Conservation (phyloP, 306 rosid genomes). For the Hippophae tibetana region DNA sequence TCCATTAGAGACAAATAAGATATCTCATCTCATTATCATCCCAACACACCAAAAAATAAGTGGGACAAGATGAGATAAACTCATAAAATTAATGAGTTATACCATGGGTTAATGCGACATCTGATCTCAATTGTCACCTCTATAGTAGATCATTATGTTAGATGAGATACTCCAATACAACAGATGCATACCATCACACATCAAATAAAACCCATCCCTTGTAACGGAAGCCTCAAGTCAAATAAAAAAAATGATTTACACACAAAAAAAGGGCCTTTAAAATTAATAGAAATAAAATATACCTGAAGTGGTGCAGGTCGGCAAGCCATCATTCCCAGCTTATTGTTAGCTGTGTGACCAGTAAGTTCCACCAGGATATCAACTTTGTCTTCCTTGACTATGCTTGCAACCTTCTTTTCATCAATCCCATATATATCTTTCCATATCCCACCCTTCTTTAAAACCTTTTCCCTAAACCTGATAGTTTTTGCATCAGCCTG, state of each 20-base stretch:
- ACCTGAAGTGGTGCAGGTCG: slow-evolving; percentile 96
- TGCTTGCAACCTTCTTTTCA: slow-evolving; percentile 82
- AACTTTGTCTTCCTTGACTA: slow-evolving; percentile 84
- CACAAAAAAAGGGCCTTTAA: background rate
- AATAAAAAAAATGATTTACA: background rate
- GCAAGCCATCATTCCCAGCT: slow-evolving; percentile 96
- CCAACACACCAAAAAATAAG: too few relatives aligned
- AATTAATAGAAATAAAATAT: slow-evolving; percentile 9
- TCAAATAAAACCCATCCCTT: too few relatives aligned
- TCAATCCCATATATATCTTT: slow-evolving; percentile 87
- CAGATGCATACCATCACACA: too few relatives aligned
- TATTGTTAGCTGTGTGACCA: slow-evolving; percentile 96
- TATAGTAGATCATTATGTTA: background rate
- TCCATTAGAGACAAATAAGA: too few relatives aligned
- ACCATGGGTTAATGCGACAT: too few relatives aligned
- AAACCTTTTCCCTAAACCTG: slow-evolving; percentile 74
- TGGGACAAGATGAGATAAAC: too few relatives aligned
- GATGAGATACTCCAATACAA: too few relatives aligned
- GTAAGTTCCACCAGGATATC: slow-evolving; percentile 96
- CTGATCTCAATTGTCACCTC: too few relatives aligned
- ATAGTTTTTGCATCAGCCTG: slow-evolving; percentile 96
- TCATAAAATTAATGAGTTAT: too few relatives aligned
- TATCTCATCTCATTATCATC: too few relatives aligned
- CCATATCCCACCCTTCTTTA: slow-evolving; percentile 85
- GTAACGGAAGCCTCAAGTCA: too few relatives aligned